Conservation (phyloP, 1,284 basidiomycete genomes). For the Melampsora medusae region DNA sequence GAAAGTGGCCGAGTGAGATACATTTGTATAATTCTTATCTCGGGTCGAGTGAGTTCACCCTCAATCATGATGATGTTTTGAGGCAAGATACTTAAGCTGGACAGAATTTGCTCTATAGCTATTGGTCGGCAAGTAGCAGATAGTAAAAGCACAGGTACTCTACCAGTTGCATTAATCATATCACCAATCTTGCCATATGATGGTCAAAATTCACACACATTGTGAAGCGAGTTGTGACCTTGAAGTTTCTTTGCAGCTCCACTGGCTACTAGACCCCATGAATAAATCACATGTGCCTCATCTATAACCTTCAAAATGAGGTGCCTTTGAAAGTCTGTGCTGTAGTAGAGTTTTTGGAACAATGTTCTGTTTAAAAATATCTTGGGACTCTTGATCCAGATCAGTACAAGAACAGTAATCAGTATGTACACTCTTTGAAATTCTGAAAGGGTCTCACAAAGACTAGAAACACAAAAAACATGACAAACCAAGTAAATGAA, state of each 20-base stretch:
- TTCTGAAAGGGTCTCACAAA: no score
- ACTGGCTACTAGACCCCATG: slow-evolving; percentile 31
- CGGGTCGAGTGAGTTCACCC: slow-evolving; percentile 10
- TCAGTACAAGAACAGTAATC: not conserved
- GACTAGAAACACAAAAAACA: no score
- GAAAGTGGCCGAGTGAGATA: not conserved
- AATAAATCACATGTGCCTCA: not conserved
- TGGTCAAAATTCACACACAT: slow-evolving; percentile 3
- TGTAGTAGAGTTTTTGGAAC: slow-evolving; percentile 13
- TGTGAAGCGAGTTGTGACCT: not conserved
- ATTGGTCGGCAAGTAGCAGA: slow-evolving; percentile 28
- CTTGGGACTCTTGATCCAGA: not conserved
- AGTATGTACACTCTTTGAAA: not conserved
- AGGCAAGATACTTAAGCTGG: not conserved
- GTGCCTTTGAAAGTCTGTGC: not conserved
- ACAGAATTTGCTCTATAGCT: not conserved
- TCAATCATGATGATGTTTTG: not conserved
- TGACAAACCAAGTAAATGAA: no score
- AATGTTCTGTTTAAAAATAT: slow-evolving; percentile 12
- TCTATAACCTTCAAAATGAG: slow-evolving; percentile 3
- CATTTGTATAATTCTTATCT: slow-evolving; percentile 6
- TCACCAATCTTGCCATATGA: slow-evolving; percentile 7
- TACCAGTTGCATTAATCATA: not conserved
- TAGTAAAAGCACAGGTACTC: not conserved
- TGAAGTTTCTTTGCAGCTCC: slow-evolving; percentile 7